Conservation (phyloP, 495 filamentous ascomycete genomes). For the Neurospora sp. region DNA sequence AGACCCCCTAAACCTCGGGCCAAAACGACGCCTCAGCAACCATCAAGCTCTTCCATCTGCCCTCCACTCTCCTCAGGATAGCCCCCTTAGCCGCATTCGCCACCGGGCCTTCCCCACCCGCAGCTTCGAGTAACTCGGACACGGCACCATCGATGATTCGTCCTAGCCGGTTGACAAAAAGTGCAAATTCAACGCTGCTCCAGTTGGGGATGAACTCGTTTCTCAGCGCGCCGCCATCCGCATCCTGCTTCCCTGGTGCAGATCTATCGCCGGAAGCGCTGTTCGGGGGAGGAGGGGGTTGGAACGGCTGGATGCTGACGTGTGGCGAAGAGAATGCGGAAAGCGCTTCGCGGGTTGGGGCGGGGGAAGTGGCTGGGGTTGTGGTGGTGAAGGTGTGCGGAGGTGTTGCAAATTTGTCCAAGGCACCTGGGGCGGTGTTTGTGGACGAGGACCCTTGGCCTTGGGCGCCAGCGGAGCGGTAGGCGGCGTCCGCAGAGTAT, state of each 20-base stretch:
- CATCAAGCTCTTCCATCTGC: slow-evolving; percentile 23
- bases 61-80: slow-evolving; percentile 21
- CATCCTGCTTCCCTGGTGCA: slow-evolving; percentile 23
- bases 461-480: neutral
- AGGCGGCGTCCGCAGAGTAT: neutral
- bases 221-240: slow-evolving; percentile 52
- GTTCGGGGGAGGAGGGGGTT: neutral
- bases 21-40: slow-evolving; percentile 27
- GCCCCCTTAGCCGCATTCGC: slow-evolving; percentile 8
- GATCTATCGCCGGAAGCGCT: neutral
- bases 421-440: neutral
- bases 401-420: neutral
- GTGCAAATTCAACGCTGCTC: slow-evolving; percentile 48
- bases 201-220: slow-evolving; percentile 58
- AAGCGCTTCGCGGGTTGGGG: neutral
- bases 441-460: neutral
- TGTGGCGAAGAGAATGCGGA: neutral
- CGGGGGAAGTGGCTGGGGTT: neutral
- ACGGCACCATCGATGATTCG: slow-evolving; percentile 22
- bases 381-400: neutral
- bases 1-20: slow-evolving; percentile 15
- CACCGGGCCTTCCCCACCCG: slow-evolving; percentile 6
- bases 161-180: slow-evolving; percentile 39
- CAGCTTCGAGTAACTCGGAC: slow-evolving; percentile 7
- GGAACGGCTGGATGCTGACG: neutral